Base-by-base conservation (phyloP, 1,284 basidiomycete species). In the Trichosporon faecale region DNA sequence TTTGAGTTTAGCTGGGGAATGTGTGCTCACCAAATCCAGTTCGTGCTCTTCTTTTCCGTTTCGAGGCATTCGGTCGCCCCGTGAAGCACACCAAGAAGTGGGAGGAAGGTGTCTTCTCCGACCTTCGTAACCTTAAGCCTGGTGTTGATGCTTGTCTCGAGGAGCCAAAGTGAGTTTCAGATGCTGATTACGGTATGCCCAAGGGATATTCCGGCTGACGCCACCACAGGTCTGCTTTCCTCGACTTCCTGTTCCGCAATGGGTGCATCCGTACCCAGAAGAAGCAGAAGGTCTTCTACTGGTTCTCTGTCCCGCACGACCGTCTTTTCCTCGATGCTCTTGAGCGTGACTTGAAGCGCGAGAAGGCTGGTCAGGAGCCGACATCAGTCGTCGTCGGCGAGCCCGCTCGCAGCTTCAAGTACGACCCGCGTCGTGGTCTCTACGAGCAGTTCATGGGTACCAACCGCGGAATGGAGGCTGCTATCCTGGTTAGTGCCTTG, bases 181-280 rank as follows among this genome's bases (percentile, higher is more conserved):
- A 16, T 57, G 11, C 11, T 0, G 4, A 8, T 21, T 1, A 21
- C 18, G 57, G 12, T 27, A 29, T 31, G n/a, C 46, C 63, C 5
- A 52, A 23, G 25, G 27, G 25, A 35, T 14, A 21, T 11, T 5
- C 18, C 7, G n/a, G 33, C 64, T 66, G n/a, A 65, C 44, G 18
- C 7, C 21, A 25, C 7, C 21, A 25, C 65, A 83, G 82, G 70
- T 82, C 80, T 1, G 76, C n/a, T 91, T 94, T 86, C 44, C 86
- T 97, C 18, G 93, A 96, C 78, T 86, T 95, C 37, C 85, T 97
- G 16, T 96, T 95, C 89, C 94, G 94, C 82, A 94, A 93, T 77
- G 93, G 94, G 78, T 95, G 93, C 81, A 95, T 97, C 73, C 89
- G 94, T 55, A 96, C 94, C 0, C 94, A 96, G 82, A 97, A 96